phyloP scores from a whole-genome alignment of 805 yeast genomes.

The Candida boidinii region DNA sequence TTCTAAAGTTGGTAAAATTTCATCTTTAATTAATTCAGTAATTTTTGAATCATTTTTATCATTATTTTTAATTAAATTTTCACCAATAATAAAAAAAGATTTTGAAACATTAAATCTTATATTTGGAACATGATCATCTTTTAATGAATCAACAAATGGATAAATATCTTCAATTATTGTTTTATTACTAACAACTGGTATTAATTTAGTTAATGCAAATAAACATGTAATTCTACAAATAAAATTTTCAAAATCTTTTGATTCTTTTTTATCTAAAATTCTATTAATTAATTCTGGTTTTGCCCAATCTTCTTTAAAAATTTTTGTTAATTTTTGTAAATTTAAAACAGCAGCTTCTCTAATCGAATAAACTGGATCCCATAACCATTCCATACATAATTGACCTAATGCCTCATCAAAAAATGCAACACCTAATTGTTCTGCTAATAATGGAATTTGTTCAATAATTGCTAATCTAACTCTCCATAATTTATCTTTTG shows the following conservation, averaged over 20 bases:
- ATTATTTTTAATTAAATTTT: slow-evolving; percentile 32
- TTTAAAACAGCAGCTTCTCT: slow-evolving; percentile 93
- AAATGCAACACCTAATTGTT: slow-evolving; percentile 87
- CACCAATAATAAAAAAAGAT: slow-evolving; percentile 56
- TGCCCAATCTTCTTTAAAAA: slow-evolving; percentile 94
- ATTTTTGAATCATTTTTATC: slow-evolving; percentile 15
- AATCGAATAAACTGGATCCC: slow-evolving; percentile 96
- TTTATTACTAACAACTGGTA: slow-evolving; percentile 56
- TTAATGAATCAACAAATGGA: slow-evolving; percentile 70
- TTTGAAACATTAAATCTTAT: slow-evolving; percentile 94
- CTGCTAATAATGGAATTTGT: slow-evolving; percentile 89
- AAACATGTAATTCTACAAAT: slow-evolving; percentile 88
- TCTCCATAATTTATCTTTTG: slow-evolving; percentile 96
- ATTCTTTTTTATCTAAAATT: slow-evolving; percentile 40
- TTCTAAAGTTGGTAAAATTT: slow-evolving; percentile 59
- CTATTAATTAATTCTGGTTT: slow-evolving; percentile 73
- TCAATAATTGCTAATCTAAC: slow-evolving; percentile 95
- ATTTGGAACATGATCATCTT: slow-evolving; percentile 83
- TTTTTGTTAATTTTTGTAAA: slow-evolving; percentile 67
- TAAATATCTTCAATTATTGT: slow-evolving; percentile 57
- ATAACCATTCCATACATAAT: slow-evolving; percentile 92
- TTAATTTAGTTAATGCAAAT: slow-evolving; percentile 76
- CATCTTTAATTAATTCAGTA: slow-evolving; percentile 34
- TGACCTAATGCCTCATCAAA: slow-evolving; percentile 88
- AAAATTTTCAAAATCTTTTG: slow-evolving; percentile 49